Evolutionary conservation across 2,329 filamentous ascomycete species (phyloP).

Genomic region (Rhinocladiella similis): DNA sequence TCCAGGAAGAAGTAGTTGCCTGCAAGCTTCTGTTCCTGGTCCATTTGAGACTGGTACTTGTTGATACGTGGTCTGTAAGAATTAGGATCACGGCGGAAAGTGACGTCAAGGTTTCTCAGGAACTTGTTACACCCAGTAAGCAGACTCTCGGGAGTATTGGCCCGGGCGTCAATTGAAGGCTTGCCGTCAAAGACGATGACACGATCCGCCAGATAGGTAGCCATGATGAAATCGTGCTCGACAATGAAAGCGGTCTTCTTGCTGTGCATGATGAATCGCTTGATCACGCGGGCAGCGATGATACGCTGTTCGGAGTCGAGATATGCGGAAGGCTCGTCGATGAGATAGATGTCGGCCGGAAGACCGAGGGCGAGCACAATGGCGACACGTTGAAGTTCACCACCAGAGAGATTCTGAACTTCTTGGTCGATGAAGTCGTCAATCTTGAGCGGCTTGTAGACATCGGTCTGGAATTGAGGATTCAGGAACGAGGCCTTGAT

Average conservation of each 20-base stretch:
- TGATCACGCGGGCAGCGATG: slow-evolving; percentile 94
- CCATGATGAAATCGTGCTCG: slow-evolving; percentile 99
- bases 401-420: slow-evolving; percentile 97
- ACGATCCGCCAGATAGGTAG: slow-evolving; percentile 78
- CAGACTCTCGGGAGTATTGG: slow-evolving; percentile 86
- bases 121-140: slow-evolving; percentile 96
- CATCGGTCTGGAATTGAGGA: slow-evolving; percentile 98
- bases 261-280: slow-evolving; percentile 99
- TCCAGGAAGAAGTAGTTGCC: slow-evolving; percentile 99
- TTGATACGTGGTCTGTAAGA: slow-evolving; percentile 98
- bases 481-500: slow-evolving; percentile 96
- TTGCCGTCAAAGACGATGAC: slow-evolving; percentile 98
- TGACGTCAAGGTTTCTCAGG: slow-evolving; percentile 94
- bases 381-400: slow-evolving; percentile 98
- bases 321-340: slow-evolving; percentile 96
- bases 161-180: slow-evolving; percentile 83
- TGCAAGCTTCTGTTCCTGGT: slow-evolving; percentile 91
- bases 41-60: slow-evolving; percentile 91
- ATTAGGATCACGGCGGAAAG: slow-evolving; percentile 95
- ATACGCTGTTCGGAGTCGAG: slow-evolving; percentile 99
- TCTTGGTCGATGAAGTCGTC: slow-evolving; percentile 99
- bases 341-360: slow-evolving; percentile 96
- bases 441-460: slow-evolving; percentile 98
- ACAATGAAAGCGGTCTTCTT: slow-evolving; percentile 99
- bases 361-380: slow-evolving; percentile 95